Base-by-base conservation (phyloP, 1,139 yeast genomes). In the Candida frijolesensis region DNA sequence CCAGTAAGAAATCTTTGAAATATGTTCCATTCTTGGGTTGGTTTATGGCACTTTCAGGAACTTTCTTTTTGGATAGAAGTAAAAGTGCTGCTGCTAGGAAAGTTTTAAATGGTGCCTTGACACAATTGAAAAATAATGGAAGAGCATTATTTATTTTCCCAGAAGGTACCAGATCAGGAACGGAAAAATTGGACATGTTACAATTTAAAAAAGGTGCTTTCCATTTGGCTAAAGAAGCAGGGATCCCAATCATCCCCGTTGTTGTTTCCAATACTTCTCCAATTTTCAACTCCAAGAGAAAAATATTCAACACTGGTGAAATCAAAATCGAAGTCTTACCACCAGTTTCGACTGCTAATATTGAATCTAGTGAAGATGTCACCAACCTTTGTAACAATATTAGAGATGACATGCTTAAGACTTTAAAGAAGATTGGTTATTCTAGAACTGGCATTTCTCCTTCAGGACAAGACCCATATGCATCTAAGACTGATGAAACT, bases 121-220 rank as follows among this genome's bases (percentile, higher is more conserved):
- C 68, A 14, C 74, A 76, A 27, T 76, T 94, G 66, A 84, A 83
- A 64, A 62, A 67, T 11, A 73, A 83, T 44, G 82, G 84, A 60
- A 76, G 94, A 63, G 89, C 87, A 11, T 77, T 92, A 39, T 92
- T 85, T 75, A 82, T 92, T 71, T 92, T 89, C 76, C 96, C 97
- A 15, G 96, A 92, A 68, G 99, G 99, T 22, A 95, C 99, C 1
- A 82, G 99, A 66, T 89, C 97, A 0, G 88, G 85, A 55, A 69
- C 87, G 14, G 72, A 80, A 25, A 76, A 76, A 42, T 85, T 96
- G 47, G 84, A 79, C 10, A 71, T 95, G 67, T 76, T 89, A 50
- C 96, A 96, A 1, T 89, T 94, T 70, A 94, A 94, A 68, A 95
- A 95, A 66, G 99, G 99, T 46, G 98, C 98, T 0, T 95, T 95